A percentile compares a stretch with the other conserved stretches of the same genome.
Evolutionary conservation across 345 rosid genomes (phyloP).

Genomic region (Erucastrum elatum): DNA sequence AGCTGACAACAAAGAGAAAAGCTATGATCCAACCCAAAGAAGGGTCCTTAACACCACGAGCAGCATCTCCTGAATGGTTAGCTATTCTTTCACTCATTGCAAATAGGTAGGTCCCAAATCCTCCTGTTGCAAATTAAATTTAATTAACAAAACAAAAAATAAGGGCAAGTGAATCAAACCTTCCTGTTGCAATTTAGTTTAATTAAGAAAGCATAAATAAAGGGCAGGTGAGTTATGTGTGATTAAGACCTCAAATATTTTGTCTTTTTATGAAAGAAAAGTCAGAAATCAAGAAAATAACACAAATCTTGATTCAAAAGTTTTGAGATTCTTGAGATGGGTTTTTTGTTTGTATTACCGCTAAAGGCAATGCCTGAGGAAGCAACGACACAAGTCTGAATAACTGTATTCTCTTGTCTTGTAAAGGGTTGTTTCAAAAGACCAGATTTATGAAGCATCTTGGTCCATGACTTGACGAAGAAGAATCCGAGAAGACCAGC

Average conservation of each 20-base stretch:
- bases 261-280: constrained; percentile 17
- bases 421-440: constrained; percentile 74
- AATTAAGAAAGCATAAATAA: constrained; percentile 14
- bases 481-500: constrained; percentile 73
- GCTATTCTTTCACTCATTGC: constrained; percentile 72
- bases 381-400: constrained; percentile 87
- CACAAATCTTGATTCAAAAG: constrained; percentile 16
- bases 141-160: neutral
- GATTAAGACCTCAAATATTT: constrained; percentile 14
- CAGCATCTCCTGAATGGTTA: constrained; percentile 51
- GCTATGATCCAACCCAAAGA: constrained; percentile 74
- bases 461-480: constrained; percentile 65
- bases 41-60: constrained; percentile 57
- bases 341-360: constrained; percentile 46
- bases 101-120: constrained; percentile 74
- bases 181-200: constrained; percentile 47
- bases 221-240: constrained; percentile 20
- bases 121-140: constrained; percentile 47
- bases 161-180: constrained; percentile 47
- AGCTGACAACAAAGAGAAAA: constrained; percentile 80
- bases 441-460: constrained; percentile 50
- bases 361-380: constrained; percentile 96
- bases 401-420: constrained; percentile 81
- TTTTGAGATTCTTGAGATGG: neutral
- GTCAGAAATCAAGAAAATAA: constrained; percentile 10